Evolutionary conservation across 495 filamentous ascomycete species (phyloP), one percentile per base, ranked within the genome.

Genomic region (Clavariopsis aquatica): DNA sequence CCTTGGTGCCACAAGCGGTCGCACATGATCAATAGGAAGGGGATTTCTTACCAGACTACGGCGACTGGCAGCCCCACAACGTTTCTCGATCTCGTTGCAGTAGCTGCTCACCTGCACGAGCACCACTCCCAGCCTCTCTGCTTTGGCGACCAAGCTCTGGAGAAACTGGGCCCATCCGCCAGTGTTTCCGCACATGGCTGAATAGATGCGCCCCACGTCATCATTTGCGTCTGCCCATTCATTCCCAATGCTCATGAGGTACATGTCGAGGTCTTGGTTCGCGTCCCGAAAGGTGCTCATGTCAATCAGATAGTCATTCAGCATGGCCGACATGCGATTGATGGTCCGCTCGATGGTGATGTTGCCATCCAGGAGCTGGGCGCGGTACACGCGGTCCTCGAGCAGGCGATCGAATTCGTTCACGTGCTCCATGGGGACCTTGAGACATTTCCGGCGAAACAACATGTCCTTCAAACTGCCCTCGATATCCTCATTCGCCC

Each of bases 331-430:
- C 22, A 93, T 96, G 49, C 92, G 82, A 51, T 84, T 83, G 63
- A 95, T 84, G 63, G 96, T 90, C 75, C 92, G 88, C 70, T 96
- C 91, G 60, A 98, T 96, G 73, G 88, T 89, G 71, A 91, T 88
- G 72, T 98, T 97, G 51, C 93, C 92, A 49, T 87, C 83, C 22
- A 96, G 78, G 45, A 98, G 91, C 57, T 91, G 83, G 23, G 84
- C 74, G 22, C 94, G 87, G 66, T 96, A 98, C 52, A 82, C 83
- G 52, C 87, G 85, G 68, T 96, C 90, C 64, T 90, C 83, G 29
- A 98, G 79, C 91, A 98, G 96, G 41, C 82, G 80, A 73, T 96
- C 91, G 69, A 98, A 98, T 7, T 90, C 82, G n/a, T 82, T 75
- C 7, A 89, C 81, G 69, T 96, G 93, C 65, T 89, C 83, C 72